Percentiles rank a stretch among this genome's conserved stretches.
These are phyloP conservation scores for Botrytis squamosa DNA, from an alignment of 2,329 filamentous ascomycete species.

Conservation along the genomic window DNA sequence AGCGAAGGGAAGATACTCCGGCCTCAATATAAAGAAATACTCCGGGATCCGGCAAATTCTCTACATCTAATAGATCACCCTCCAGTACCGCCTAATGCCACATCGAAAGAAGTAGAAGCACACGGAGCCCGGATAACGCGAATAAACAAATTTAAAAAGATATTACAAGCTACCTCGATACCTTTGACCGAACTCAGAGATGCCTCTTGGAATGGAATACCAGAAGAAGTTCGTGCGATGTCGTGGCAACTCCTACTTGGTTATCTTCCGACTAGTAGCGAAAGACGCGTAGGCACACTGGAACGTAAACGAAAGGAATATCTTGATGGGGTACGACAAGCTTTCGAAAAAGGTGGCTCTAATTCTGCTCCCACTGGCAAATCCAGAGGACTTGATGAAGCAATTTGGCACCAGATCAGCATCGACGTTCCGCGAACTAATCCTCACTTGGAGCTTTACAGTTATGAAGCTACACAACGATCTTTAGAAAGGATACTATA, in stretches of 20 bases:
- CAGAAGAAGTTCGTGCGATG: conserved; percentile 94
- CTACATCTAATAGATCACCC: conserved; percentile 92
- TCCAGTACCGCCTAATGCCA: conserved; percentile 67
- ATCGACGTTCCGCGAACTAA: conserved; percentile 97
- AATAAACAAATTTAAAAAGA: conserved; percentile 98
- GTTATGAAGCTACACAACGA: conserved; percentile 92
- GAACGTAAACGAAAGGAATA: conserved; percentile 97
- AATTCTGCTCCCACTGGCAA: conserved; percentile 46
- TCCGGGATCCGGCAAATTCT: conserved; percentile 86
- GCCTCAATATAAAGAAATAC: conserved; percentile 95
- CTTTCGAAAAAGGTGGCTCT: conserved; percentile 63
- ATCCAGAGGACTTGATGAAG: conserved; percentile 77
- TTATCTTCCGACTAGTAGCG: conserved; percentile 95
- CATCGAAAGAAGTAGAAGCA: conserved; percentile 79
- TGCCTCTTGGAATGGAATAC: conserved; percentile 90
- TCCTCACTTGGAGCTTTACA: conserved; percentile 90
- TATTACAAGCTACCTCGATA: conserved; percentile 89
- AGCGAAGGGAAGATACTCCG: conserved; percentile 92
- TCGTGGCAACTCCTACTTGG: conserved; percentile 97
- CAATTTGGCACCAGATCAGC: conserved; percentile 99
- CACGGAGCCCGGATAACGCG: conserved; percentile 85
- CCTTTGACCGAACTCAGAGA: conserved; percentile 79
- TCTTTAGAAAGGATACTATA: conserved; percentile 94
- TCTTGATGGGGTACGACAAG: conserved; percentile 80
- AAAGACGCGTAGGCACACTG: conserved; percentile 82